Evolutionary conservation across 805 yeast species (phyloP), one percentile per base, ranked within the genome.

Genomic region (Spathaspora sp.): DNA sequence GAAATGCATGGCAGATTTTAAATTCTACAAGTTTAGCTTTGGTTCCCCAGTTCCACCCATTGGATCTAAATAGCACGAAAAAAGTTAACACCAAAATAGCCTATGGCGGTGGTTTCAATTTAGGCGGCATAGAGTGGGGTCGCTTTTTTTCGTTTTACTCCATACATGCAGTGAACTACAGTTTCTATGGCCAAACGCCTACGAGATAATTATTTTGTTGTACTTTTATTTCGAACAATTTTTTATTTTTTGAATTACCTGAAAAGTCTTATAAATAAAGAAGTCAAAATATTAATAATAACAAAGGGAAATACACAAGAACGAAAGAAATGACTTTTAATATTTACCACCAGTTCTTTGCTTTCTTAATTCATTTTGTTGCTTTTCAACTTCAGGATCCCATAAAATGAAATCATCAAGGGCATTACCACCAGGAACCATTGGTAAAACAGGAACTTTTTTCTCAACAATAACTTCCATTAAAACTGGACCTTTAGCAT

Each of bases 391-490:
- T 60, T 81, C 87, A 44, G 90, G 85, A 67, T 93, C 97, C 71
- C 86, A 94, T 46, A 80, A 79, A 59, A 94, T 87, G 68, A 93
- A 92, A 71, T 94, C 98, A 65, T 94, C 93, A 63, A 94, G 79
- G 57, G 88, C 97, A 70, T 88, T 89, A 61, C 98, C 99, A 54
- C 85, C 96, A 49, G 99, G 96, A 50, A 94, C 98, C 96, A 94
- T 91, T 51, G 99, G 99, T 68, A 94, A 80, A 55, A 94, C 98
- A 49, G 97, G 97, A 47, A 93, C 97, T 78, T 87, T 87, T 79
- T 83, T 83, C 75, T 92, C 98, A 31, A 91, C 94, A 48, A 85
- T 63, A 44, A 91, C 98, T 77, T 94, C 99, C 64, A 93, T 73
- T 65, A 94, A 79, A 45, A 92, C 87, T 20, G 99, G 98, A 17